Base-by-base conservation (phyloP, 2,329 filamentous ascomycete genomes). In the Neonectria hederae region DNA sequence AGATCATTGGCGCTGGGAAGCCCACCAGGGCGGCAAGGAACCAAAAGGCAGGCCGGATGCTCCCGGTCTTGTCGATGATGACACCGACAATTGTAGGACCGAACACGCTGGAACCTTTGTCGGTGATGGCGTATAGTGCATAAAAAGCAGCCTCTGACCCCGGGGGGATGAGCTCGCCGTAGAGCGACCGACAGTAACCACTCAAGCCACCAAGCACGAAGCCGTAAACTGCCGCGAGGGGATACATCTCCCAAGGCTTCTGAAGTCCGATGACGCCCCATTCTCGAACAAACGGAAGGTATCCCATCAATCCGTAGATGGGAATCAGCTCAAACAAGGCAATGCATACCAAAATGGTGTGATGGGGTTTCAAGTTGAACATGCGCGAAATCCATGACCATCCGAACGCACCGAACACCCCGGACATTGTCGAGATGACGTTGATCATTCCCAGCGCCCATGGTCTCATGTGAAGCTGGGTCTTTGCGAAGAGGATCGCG, bases 141-240 rank as follows among this genome's bases (percentile, higher is more conserved):
- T 97, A 99, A 76, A 99, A 99, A 0, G 95, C 94, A 0, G 96
- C 94, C 79, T 99, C 96, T 30, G 92, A 97, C 4, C 96, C 96
- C 0, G 93, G 93, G 1, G 96, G 96, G 59, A 99, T 97, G 61
- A 99, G 85, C 78, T 98, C 94, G 42, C 94, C 94, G 76, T 93
- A 99, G 5, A 99, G 84, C 65, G 92, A 94, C 45, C 96, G 90
- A 76, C 96, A 98, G 79, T 98, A 97, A 24, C 91, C 92, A 62
- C 92, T 93, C 43, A 99, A 82, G 0, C 96, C 96, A n/a, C 96
- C 96, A 30, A 98, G 88, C 2, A 98, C 94, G 54, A 99, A 88
- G 0, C 96, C 96, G 77, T 97, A 98, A 13, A 98, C 88, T 3
- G 92, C 92, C 0, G 93, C 94, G 1, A 99, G 81, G 0, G 93